Evolutionary conservation across 306 rosid genomes (phyloP), one percentile per base, ranked within the genome.

Genomic region (Fragaria vesca): DNA sequence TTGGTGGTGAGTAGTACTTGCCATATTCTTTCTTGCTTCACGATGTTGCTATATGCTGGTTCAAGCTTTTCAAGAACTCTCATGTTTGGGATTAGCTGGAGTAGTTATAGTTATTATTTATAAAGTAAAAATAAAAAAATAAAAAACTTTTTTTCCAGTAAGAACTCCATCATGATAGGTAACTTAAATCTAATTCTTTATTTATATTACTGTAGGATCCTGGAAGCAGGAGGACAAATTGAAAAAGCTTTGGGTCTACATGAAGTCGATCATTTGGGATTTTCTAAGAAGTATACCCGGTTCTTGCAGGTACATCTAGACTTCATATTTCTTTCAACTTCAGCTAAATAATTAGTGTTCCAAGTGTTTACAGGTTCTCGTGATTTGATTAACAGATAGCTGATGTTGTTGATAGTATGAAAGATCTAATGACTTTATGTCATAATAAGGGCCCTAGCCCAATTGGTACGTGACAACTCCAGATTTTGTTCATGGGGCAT

Each of bases 401-500:
- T 30, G 88, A 84, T 77, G 76, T 81, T 42, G 82, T 79, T 69
- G 48, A 82, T 24, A 76, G 65, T 61, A 79, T 81, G 86, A 84
- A 81, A 81, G 86, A 81, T 71, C 71, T 87, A 63, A 81, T 81
- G 78, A 81, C 76, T 57, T 79, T 79, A 79, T 81, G 81, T 66
- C 65, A 24, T 66, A 61, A 58, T 71, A 82, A 76, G 46, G 73
- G 55, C 40, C 32, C 50, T 4, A 80, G 88, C 38, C 88, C 90
- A 57, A 78, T 84, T 71, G 88, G 90, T 87, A 83, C 18, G 83
- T 69, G 12, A 21, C n/a, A 13, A 67, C 26, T 73, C 68, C 52
- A 40, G 38, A 28, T 50, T 54, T 47, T 26, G 75, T 73, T 69
- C 18, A 20, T 52, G 54, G 71, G 34, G 13, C n/a, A n/a, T 18